Percentiles rank a stretch among this genome's conserved stretches.
phyloP scores from a whole-genome alignment of 306 rosid species.

The Betula pendula region DNA sequence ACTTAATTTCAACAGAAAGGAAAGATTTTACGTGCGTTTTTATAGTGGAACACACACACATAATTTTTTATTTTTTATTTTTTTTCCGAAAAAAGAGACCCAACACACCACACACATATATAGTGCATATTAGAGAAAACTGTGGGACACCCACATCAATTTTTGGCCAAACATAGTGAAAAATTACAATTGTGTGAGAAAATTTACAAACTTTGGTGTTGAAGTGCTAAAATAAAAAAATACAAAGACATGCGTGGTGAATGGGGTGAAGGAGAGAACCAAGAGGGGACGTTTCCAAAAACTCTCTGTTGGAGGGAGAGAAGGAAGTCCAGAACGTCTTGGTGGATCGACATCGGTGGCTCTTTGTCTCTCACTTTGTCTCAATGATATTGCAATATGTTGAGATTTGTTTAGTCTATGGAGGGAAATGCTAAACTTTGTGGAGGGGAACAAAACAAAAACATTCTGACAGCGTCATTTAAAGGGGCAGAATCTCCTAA shows the following conservation, averaged over 20 bases:
- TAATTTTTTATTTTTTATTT: no score
- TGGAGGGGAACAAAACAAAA: conserved; percentile 30
- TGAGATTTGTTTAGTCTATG: background rate
- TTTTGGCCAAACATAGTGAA: background rate
- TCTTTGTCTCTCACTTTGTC: background rate
- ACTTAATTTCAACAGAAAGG: no score
- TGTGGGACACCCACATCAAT: conserved; percentile 13
- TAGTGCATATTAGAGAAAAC: background rate
- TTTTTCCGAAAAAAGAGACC: background rate
- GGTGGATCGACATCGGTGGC: conserved; percentile 41
- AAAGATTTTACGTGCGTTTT: no score
- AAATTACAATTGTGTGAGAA: background rate
- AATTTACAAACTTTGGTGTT: background rate
- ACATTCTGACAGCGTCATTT: background rate
- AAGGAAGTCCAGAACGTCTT: conserved; percentile 78
- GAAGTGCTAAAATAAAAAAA: background rate
- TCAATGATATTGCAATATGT: background rate
- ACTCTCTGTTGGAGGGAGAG: conserved; percentile 85
- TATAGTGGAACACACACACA: conserved; percentile 20
- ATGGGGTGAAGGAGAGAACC: conserved; percentile 60
- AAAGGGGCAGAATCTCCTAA: no score
- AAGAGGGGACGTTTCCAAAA: conserved; percentile 83
- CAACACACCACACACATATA: background rate
- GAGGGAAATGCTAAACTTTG: conserved; percentile 24
- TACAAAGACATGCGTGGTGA: conserved; percentile 29